phyloP scores from a whole-genome alignment of 139 green algal species.

The Volvox reticuliferus region DNA sequence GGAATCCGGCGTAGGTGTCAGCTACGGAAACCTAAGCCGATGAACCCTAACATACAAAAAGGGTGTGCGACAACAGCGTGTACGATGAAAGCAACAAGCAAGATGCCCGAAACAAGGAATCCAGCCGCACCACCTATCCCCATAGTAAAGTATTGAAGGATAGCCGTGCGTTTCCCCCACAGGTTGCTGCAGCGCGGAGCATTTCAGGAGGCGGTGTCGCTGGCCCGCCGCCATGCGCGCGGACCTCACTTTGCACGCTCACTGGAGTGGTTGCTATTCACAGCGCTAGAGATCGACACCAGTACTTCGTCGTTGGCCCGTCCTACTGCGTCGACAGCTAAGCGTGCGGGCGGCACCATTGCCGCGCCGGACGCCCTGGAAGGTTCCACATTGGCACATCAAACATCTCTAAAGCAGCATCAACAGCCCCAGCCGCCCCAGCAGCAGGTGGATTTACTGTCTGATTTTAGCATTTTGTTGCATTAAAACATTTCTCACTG shows the following conservation, averaged over 20 bases:
- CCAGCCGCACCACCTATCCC: too few relatives aligned
- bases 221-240: slow-evolving; percentile 74
- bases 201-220: slow-evolving; percentile 61
- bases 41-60: too few relatives aligned
- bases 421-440: slow-evolving; percentile 19
- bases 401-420: neutral
- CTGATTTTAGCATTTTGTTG: neutral
- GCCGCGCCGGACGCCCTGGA: neutral
- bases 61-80: too few relatives aligned
- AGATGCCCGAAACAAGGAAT: too few relatives aligned
- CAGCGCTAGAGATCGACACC: slow-evolving; percentile 86
- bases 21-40: neutral
- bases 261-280: slow-evolving; percentile 98
- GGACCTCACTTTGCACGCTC: slow-evolving; percentile 89
- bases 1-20: neutral
- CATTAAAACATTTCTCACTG: too few relatives aligned
- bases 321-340: neutral
- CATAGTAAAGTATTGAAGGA: too few relatives aligned
- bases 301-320: neutral
- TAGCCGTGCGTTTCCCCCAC: slow-evolving; percentile 1
- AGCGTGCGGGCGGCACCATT: neutral
- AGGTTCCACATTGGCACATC: neutral
- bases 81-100: too few relatives aligned
- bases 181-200: slow-evolving; percentile 87
- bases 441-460: neutral